phyloP scores from a whole-genome alignment of 2,329 filamentous ascomycete species.

The Fusarium bactridioides region DNA sequence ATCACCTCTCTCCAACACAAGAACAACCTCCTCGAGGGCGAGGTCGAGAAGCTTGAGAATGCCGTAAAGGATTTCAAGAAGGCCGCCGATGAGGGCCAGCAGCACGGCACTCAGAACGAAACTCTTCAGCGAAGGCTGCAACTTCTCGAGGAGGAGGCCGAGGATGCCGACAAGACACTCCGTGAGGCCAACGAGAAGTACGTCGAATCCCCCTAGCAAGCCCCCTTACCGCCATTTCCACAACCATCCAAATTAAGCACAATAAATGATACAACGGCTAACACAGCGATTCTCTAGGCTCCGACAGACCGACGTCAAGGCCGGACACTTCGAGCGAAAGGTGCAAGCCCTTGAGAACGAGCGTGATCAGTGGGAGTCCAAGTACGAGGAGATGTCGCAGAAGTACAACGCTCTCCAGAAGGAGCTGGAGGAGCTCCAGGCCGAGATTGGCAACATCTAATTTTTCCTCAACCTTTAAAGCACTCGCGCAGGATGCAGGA shows the following conservation, averaged over 20 bases:
- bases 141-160: conserved; percentile 96
- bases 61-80: conserved; percentile 88
- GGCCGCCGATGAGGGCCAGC: conserved; percentile 81
- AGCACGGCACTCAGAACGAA: conserved; percentile 89
- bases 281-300: conserved; percentile 66
- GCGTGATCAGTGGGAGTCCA: conserved; percentile 93
- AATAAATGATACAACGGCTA: conserved; percentile 13
- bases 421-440: conserved; percentile 89
- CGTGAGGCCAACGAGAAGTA: conserved; percentile 99
- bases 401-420: conserved; percentile 86
- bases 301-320: conserved; percentile 98
- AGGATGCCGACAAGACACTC: conserved; percentile 94
- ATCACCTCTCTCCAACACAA: conserved; percentile 96
- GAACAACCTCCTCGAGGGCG: conserved; percentile 86
- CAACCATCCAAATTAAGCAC: conserved; percentile 6
- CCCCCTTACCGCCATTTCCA: conserved; percentile 37
- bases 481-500: conserved; percentile 33
- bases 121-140: conserved; percentile 90
- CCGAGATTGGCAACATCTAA: conserved; percentile 94
- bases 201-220: conserved; percentile 48
- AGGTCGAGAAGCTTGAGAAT: conserved; percentile 92
- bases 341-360: conserved; percentile 93
- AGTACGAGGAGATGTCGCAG: conserved; percentile 97
- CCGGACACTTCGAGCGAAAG: conserved; percentile 99
- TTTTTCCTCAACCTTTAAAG: conserved; percentile 24